These are phyloP conservation scores for Orbilia quercus DNA, from an alignment of 2,329 filamentous ascomycete species.

Conservation along the genomic window DNA sequence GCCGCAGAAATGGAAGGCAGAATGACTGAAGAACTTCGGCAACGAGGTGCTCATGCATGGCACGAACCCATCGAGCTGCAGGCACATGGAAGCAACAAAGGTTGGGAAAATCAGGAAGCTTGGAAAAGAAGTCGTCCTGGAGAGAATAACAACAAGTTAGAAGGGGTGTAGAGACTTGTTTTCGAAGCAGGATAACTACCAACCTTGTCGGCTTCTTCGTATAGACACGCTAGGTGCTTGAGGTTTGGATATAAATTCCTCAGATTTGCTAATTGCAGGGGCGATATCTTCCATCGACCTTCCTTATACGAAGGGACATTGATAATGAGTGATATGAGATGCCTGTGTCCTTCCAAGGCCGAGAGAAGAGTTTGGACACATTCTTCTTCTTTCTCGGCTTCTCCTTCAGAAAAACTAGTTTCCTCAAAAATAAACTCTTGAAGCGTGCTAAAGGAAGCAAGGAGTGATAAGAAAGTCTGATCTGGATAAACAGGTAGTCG, in stretches of 20 bases:
- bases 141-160: neutral
- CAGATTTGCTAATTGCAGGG: neutral
- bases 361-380: constrained; percentile 10
- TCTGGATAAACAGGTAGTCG: constrained; percentile 15
- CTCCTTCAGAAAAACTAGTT: neutral
- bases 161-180: too few relatives aligned
- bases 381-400: neutral
- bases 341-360: constrained; percentile 17
- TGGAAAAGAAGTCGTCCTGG: constrained; percentile 22
- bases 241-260: constrained; percentile 16
- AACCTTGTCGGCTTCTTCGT: constrained; percentile 7
- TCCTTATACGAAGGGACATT: neutral
- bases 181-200: neutral
- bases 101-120: constrained; percentile 22
- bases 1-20: constrained; percentile 19
- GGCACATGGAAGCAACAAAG: constrained; percentile 20
- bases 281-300: constrained; percentile 19
- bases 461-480: constrained; percentile 16
- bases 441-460: constrained; percentile 38
- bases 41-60: neutral
- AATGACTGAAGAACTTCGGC: neutral
- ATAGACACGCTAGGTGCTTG: constrained; percentile 20
- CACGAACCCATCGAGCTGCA: neutral
- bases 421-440: constrained; percentile 44
- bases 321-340: constrained; percentile 18